Evolutionary conservation across 139 green algal genomes (phyloP), one percentile per base, ranked within the genome.

Genomic region (Chlamydomonas incerta): DNA sequence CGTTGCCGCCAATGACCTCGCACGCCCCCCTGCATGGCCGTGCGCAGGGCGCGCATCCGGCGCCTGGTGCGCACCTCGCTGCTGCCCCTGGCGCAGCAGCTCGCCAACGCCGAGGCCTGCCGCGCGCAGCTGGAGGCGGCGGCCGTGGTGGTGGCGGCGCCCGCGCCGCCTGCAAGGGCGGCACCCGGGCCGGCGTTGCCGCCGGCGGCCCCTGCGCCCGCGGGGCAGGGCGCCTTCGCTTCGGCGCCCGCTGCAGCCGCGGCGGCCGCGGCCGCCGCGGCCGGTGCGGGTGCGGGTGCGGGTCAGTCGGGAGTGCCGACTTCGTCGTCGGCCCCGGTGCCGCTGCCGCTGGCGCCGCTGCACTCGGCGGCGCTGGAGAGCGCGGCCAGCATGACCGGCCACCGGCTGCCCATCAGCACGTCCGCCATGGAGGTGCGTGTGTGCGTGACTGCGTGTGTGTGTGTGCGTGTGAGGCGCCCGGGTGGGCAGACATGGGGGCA

Each of bases 71-170:
- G 91, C 31, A 87, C 88, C n/a, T 86, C 81, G 8, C 58, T 94
- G 13, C 66, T 31, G 0, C 91, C 91, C 0, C 69, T 94, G 41
- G 87, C 85, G 26, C 73, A 87, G 75, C 91, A 94, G 87, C 87
- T 94, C 26, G 87, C 83, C 17, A 94, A 92, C 73, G 91, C 88
- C 29, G 91, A 90, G 81, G 58, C 73, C 6, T 92, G 81, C 60
- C 26, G 60, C 18, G 60, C 60, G 24, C 60, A 66, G 24, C 60
- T 66, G 18, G 60, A 66, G 60, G 74, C 31, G 9, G 62, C 34
- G 62, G 62, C 29, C 50, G 71, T 29, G 62, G 11, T 47, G 37
- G 14, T 21, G 37, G 4, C 72, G 2, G 50, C 2, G n/a, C 15
- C 46, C 72, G 2, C 24, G 18, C 28, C 50, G 52, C 23, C 21